Evolutionary conservation across 2,329 filamentous ascomycete species (phyloP), one percentile per base, ranked within the genome.

Genomic region (Alternaria gaisen): DNA sequence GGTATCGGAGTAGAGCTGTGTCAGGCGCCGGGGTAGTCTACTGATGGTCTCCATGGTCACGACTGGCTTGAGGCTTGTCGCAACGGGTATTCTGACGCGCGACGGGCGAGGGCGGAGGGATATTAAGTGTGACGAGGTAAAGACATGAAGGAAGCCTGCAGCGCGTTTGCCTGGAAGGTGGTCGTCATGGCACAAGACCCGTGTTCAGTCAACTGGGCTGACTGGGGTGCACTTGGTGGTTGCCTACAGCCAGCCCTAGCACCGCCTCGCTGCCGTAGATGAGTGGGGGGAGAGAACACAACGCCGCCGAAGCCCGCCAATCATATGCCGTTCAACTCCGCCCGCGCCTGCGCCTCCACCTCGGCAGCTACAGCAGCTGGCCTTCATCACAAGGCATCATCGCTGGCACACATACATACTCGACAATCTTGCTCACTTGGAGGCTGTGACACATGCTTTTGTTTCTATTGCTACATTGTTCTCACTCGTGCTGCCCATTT

Each of bases 1-100:
- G 59, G 91, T 92, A 80, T 94, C 91, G 26, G 91, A 90, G 77
- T 94, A 94, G 58, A 94, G 86, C 71, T 90, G 73, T 8, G 76
- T 77, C 30, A 78, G 61, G 56, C 87, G 85, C 44, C 75, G 75
- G 18, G 73, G 73, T 14, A 77, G 70, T 61, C 72, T 70, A 66
- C 72, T 74, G 57, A 79, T 72, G 26, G 76, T 75, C 64, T 78
- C 74, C 76, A 79, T 79, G 56, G 51, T 70, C 38, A 58, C 46
- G 14, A 60, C 40, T 38, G 53, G 34, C 53, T 24, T 12, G 5
- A 9, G 12, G 16, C 43, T 36, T 24, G 61, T 52, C 58, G 58
- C 58, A 53, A 54, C 40, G 50, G 51, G 53, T 53, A 26, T 50
- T 26, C 36, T 47, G 48, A 36, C 40, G 60, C 48, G 58, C 54